Conservation (phyloP, 257 asterid species). For the Parsonsia alboflavescens region DNA sequence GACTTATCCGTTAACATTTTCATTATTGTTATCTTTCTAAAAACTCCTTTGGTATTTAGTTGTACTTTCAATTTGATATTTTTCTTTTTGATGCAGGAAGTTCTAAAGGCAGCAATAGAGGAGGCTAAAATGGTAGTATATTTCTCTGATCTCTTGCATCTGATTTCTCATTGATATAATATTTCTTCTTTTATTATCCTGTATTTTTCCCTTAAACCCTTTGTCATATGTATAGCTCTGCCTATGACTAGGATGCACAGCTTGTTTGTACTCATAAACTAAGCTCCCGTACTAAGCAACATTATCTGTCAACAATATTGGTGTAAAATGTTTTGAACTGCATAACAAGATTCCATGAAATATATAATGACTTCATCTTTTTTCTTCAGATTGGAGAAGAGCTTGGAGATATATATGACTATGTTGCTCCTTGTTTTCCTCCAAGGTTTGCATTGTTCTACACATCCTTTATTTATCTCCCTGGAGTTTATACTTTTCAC, state of each 20-base stretch:
- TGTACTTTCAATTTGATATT: neutral
- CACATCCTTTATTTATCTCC: neutral
- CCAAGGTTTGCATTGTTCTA: slow-evolving; percentile 59
- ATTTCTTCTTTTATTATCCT: neutral
- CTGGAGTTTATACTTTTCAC: neutral
- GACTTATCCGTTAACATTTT: neutral
- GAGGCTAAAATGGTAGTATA: slow-evolving; percentile 77
- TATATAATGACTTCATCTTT: slow-evolving; percentile 5
- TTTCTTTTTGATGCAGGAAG: slow-evolving; percentile 34
- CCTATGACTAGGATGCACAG: neutral
- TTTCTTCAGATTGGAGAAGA: slow-evolving; percentile 86
- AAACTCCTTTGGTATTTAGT: no score
- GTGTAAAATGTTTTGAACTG: neutral
- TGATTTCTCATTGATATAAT: neutral
- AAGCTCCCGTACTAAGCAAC: neutral
- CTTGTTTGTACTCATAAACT: no score
- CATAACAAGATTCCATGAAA: neutral
- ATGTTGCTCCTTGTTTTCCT: slow-evolving; percentile 98
- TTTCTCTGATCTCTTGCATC: slow-evolving; percentile 11
- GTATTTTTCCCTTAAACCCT: no score
- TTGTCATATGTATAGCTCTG: no score
- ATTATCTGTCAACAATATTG: neutral
- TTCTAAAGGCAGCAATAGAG: slow-evolving; percentile 86
- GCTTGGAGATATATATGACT: slow-evolving; percentile 94
- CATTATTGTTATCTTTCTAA: neutral